phyloP scores from a whole-genome alignment of 1,284 basidiomycete genomes.

The Papiliotrema nemorosa region DNA sequence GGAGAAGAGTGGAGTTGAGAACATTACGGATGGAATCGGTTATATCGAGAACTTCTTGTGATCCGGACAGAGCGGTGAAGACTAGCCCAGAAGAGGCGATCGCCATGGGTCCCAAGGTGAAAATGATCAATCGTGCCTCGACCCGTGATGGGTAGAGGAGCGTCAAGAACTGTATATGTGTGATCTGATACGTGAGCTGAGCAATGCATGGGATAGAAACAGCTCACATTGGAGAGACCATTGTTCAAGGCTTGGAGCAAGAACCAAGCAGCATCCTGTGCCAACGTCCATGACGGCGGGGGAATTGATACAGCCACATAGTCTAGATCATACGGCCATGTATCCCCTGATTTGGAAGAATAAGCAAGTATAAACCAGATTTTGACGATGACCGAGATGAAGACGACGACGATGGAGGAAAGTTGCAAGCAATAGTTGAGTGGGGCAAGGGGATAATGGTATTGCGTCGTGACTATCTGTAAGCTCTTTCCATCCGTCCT shows the following conservation, averaged over 20 bases:
- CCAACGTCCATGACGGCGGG: constrained; percentile 62
- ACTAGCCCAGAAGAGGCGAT: constrained; percentile 80
- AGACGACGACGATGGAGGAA: constrained; percentile 71
- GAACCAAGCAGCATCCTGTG: constrained; percentile 75
- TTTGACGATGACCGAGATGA: constrained; percentile 72
- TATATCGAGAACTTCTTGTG: constrained; percentile 56
- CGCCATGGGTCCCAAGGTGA: constrained; percentile 83
- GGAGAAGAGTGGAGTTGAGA: constrained; percentile 89
- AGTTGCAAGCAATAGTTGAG: constrained; percentile 89
- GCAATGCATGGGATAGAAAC: neutral
- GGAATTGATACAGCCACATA: constrained; percentile 84
- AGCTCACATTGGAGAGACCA: constrained; percentile 72
- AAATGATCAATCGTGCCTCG: constrained; percentile 82
- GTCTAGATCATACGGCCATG: constrained; percentile 92
- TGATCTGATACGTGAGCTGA: constrained; percentile 59
- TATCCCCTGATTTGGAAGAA: constrained; percentile 61
- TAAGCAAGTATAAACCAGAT: constrained; percentile 67
- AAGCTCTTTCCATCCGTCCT: neutral
- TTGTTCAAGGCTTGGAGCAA: constrained; percentile 82
- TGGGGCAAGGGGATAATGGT: constrained; percentile 89
- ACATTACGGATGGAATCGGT: constrained; percentile 84
- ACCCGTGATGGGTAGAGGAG: constrained; percentile 91
- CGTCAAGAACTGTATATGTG: constrained; percentile 97
- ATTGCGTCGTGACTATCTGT: constrained; percentile 74
- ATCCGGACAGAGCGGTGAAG: constrained; percentile 65